A percentile compares a stretch with the other conserved stretches of the same genome.
Evolutionary conservation across 495 filamentous ascomycete species (phyloP).

Genomic region (Pseudomonodictys pantanalensis): DNA sequence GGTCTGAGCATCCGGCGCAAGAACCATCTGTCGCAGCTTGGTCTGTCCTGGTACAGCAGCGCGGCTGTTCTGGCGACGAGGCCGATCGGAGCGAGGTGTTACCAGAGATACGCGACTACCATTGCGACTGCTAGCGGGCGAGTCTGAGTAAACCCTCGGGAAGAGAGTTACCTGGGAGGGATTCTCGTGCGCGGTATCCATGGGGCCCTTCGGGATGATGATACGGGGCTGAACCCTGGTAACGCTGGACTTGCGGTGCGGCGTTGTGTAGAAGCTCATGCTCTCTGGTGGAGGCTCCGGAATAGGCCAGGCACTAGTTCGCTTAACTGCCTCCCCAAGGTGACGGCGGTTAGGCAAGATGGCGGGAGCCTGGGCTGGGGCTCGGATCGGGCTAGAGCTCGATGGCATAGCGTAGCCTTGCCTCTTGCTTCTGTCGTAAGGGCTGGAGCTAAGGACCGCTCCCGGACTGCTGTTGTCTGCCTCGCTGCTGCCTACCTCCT

Average conservation of each 20-base stretch:
- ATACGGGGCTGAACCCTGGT: not conserved
- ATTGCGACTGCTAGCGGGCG: too few relatives aligned
- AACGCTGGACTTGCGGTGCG: not conserved
- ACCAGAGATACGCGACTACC: not conserved
- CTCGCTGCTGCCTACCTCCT: conserved; percentile 42
- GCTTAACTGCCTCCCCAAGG: too few relatives aligned
- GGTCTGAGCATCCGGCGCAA: conserved; percentile 13
- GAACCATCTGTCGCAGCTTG: conserved; percentile 28
- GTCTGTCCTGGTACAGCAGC: conserved; percentile 28
- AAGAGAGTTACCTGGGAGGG: conserved; percentile 16
- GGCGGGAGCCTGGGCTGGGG: too few relatives aligned
- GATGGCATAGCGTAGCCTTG: not conserved
- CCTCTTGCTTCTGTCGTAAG: not conserved
- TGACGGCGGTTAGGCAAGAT: too few relatives aligned
- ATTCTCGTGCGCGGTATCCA: not conserved
- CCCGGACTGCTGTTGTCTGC: conserved; percentile 41
- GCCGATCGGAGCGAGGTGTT: not conserved
- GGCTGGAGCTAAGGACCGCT: conserved; percentile 15
- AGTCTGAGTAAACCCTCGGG: too few relatives aligned
- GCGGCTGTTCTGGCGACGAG: conserved; percentile 1
- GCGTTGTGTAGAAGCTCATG: conserved; percentile 6
- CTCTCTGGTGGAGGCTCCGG: too few relatives aligned
- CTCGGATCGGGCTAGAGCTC: too few relatives aligned
- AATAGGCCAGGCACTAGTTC: too few relatives aligned
- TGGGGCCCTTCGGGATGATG: not conserved